Evolutionary conservation across 2,329 filamentous ascomycete genomes (phyloP).

Genomic region (Phoma sp.): DNA sequence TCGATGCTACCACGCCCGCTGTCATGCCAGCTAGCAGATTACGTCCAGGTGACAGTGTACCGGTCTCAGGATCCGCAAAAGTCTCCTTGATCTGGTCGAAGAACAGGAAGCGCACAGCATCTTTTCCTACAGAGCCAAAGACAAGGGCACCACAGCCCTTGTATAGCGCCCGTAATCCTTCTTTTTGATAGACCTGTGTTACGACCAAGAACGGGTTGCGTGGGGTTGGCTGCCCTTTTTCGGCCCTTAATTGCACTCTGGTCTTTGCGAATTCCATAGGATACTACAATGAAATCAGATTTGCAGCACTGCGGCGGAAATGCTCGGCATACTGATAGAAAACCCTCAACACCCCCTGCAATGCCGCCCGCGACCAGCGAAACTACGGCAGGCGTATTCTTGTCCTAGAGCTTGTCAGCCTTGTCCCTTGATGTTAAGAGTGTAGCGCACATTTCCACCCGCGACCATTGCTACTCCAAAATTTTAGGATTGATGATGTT

Average conservation of each 20-base stretch:
- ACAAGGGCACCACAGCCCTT: constrained; percentile 69
- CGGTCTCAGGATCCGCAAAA: constrained; percentile 63
- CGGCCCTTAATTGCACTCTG: constrained; percentile 62
- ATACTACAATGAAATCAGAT: constrained; percentile 51
- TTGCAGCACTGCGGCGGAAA: not conserved
- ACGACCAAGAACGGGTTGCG: constrained; percentile 67
- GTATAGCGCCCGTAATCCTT: constrained; percentile 67
- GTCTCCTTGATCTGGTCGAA: constrained; percentile 70
- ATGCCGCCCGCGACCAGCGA: constrained; percentile 49
- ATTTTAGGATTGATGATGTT: constrained; percentile 3
- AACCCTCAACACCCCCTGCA: constrained; percentile 50
- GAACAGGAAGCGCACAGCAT: constrained; percentile 70
- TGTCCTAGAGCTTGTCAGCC: constrained; percentile 35
- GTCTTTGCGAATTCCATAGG: constrained; percentile 75
- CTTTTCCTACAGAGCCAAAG: constrained; percentile 68
- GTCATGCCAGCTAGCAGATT: constrained; percentile 71
- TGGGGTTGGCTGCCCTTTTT: constrained; percentile 54
- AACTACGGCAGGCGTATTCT: constrained; percentile 48
- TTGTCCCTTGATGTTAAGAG: not conserved
- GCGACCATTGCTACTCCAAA: constrained; percentile 37
- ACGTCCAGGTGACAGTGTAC: constrained; percentile 61
- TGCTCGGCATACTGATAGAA: constrained; percentile 39
- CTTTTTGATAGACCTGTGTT: constrained; percentile 60
- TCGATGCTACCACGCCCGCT: constrained; percentile 67
- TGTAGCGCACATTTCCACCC: constrained; percentile 33